Evolutionary conservation across 139 green algal species (phyloP).

Genomic region (Chloropicon primus): DNA sequence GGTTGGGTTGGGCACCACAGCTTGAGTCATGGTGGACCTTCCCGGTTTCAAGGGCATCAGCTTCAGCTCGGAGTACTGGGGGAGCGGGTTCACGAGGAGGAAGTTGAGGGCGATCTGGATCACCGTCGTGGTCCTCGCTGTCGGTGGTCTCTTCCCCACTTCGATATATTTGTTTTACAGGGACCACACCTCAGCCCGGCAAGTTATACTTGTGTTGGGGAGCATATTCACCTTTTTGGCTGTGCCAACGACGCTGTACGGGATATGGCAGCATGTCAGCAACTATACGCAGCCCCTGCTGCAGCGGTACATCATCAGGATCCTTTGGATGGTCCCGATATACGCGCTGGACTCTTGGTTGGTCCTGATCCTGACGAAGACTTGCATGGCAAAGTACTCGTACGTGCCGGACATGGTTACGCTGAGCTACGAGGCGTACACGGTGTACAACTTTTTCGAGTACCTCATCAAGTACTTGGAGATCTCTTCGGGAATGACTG

Average conservation of each 20-base stretch:
- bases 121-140: neutral
- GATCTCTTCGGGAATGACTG: neutral
- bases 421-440: neutral
- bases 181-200: neutral
- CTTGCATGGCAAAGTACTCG: neutral
- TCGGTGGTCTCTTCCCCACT: neutral
- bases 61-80: neutral
- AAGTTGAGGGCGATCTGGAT: neutral
- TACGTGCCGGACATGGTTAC: neutral
- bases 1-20: no score
- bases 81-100: neutral
- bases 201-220: neutral
- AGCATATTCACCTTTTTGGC: neutral
- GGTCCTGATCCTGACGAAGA: neutral
- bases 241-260: neutral
- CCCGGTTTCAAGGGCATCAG: neutral
- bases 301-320: neutral
- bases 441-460: neutral
- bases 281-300: neutral
- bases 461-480: neutral
- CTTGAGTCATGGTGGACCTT: neutral
- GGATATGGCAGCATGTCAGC: neutral
- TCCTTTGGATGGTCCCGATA: neutral
- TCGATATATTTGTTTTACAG: neutral
- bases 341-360: neutral